Evolutionary conservation across 768 basidiomycete species (phyloP), one percentile per base, ranked within the genome.

Genomic region (Amanita phalloides): DNA sequence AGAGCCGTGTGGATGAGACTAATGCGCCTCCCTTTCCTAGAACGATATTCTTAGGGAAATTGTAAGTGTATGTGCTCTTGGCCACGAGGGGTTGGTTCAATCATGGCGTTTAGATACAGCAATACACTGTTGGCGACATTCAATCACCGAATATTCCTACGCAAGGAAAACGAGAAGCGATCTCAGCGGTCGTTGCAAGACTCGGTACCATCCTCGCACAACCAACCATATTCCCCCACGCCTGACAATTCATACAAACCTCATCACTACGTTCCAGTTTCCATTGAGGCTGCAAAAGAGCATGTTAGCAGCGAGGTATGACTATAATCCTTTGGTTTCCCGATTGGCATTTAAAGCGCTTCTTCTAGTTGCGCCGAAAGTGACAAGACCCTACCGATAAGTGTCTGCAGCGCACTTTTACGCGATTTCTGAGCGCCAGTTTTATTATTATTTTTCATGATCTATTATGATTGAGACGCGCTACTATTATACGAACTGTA

Each of bases 121-220:
- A 57, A 57, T 32, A 53, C 56, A 13, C 21, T 56, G 3, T 39
- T 60, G 35, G 52, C 53, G 7, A 56, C 57, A 25, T 55, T 57
- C 45, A 57, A 54, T 17, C 57, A 54, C 41, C 56, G 57, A 2
- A 45, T 54, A 33, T 55, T 57, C 45, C 37, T 54, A 25, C 49
- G 51, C 17, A n/a, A 4, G n/a, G 38, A 39, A 3, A 7, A 7
- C n/a, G 17, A 39, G 9, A 39, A 21, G 38, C 38, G n/a, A 17
- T 39, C 38, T 21, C 38, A 39, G 20, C 38, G 38, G 38, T 39
- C 38, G 5, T 39, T 17, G n/a, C 38, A 39, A 21, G 38, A 20
- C 1, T 39, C 38, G 38, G 6, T 17, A 21, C 38, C 38, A 39
- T 39, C 38, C 1, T 39, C 38, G 7, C n/a, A 39, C 7, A 39